Conservation (phyloP, 257 asterid species). For the Scutellaria minor region DNA sequence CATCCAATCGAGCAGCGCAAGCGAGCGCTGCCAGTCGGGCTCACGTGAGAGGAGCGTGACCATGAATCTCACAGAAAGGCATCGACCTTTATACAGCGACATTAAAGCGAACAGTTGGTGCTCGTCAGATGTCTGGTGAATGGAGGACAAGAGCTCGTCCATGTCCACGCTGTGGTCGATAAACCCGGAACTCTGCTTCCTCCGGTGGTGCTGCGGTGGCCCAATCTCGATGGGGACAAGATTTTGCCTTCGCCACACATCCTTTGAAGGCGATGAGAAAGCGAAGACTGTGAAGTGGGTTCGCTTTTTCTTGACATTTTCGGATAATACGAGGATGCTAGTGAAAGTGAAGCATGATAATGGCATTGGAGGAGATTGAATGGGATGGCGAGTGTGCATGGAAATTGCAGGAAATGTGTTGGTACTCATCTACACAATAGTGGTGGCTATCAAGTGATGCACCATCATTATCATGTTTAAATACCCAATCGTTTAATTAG, state of each 20-base stretch:
- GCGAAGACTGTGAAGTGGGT: constrained; percentile 46
- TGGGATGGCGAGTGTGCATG: constrained; percentile 32
- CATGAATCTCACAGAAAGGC: constrained; percentile 76
- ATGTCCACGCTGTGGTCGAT: constrained; percentile 76
- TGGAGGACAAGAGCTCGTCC: constrained; percentile 65
- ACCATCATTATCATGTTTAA: background rate
- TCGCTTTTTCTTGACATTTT: constrained; percentile 26
- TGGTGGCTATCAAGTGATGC: background rate
- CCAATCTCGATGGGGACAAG: constrained; percentile 21
- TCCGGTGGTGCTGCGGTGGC: constrained; percentile 41
- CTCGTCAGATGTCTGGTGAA: constrained; percentile 69
- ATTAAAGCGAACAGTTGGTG: constrained; percentile 68
- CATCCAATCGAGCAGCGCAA: constrained; percentile 95
- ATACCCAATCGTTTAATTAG: no score
- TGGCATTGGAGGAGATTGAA: constrained; percentile 36
- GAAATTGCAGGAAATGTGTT: constrained; percentile 22
- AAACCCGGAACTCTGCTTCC: constrained; percentile 37
- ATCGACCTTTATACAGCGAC: constrained; percentile 68
- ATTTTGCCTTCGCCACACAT: constrained; percentile 57
- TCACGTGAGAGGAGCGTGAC: constrained; percentile 82
- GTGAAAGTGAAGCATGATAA: constrained; percentile 22
- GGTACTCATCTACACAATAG: constrained; percentile 30
- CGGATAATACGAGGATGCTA: constrained; percentile 37
- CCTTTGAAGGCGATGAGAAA: constrained; percentile 41
- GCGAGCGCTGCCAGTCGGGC: constrained; percentile 82